A percentile compares a stretch with the other conserved stretches of the same genome.
These are phyloP conservation scores for Aegilops tauschii DNA, from an alignment of 176 grass and related monocot genomes.

Conservation along the genomic window DNA sequence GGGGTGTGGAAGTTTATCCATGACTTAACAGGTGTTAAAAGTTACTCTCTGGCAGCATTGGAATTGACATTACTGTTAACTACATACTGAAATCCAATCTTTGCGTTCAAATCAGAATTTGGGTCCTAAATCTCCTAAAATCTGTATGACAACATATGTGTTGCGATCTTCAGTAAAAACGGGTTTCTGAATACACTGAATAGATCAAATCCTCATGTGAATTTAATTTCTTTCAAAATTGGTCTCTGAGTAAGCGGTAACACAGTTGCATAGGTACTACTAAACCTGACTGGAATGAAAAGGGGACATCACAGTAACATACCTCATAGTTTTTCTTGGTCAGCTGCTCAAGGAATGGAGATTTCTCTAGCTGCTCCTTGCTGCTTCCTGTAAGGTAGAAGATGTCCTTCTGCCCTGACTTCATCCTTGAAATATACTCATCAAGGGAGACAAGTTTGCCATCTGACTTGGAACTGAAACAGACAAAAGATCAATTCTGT, in stretches of 20 bases:
- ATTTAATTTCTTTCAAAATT: neutral
- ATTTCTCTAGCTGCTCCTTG: slow-evolving; percentile 96
- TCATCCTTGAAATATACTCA: slow-evolving; percentile 98
- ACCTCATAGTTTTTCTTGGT: slow-evolving; percentile 98
- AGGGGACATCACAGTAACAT: neutral
- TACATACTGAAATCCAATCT: neutral
- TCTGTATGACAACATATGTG: neutral
- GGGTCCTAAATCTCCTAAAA: neutral
- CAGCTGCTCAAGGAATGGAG: slow-evolving; percentile 96
- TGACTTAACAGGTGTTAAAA: neutral
- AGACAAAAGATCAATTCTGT: slow-evolving; percentile 30
- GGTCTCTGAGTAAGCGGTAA: neutral
- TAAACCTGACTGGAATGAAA: neutral
- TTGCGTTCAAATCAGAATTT: neutral
- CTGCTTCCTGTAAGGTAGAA: slow-evolving; percentile 93
- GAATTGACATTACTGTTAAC: neutral
- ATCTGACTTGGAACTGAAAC: slow-evolving; percentile 86
- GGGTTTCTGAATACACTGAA: neutral
- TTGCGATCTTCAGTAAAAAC: neutral
- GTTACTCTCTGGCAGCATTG: neutral
- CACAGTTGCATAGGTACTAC: neutral
- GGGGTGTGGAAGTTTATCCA: neutral
- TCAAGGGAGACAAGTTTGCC: slow-evolving; percentile 97
- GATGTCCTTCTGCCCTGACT: slow-evolving; percentile 87
- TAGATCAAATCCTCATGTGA: neutral